Conservation (phyloP, 306 rosid species). For the Lotus japonicus region DNA sequence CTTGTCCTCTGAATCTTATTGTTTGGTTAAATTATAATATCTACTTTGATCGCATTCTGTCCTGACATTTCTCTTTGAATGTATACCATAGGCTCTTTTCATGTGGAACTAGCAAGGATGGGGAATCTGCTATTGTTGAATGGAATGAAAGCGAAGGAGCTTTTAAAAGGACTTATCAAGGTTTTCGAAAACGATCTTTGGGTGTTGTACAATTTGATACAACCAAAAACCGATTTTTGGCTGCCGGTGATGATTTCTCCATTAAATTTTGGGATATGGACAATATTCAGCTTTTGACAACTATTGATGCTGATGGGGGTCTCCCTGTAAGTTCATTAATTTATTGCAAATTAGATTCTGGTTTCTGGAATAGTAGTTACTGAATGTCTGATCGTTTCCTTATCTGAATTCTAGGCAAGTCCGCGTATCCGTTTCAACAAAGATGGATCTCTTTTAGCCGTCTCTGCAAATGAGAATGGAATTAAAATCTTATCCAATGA, state of each 20-base stretch:
- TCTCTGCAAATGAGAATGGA: slow-evolving; percentile 89
- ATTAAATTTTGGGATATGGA: slow-evolving; percentile 99
- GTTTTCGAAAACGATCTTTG: slow-evolving; percentile 71
- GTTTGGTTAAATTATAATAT: background rate
- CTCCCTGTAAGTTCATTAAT: slow-evolving; percentile 65
- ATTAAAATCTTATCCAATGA: slow-evolving; percentile 79
- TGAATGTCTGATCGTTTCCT: slow-evolving; percentile 10
- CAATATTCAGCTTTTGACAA: slow-evolving; percentile 73
- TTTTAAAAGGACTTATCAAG: slow-evolving; percentile 85
- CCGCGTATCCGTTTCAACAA: slow-evolving; percentile 97
- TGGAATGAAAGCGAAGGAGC: slow-evolving; percentile 99
- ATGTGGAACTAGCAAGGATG: slow-evolving; percentile 91
- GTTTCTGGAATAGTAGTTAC: slow-evolving; percentile 2
- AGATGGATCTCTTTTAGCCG: slow-evolving; percentile 90
- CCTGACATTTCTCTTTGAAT: background rate
- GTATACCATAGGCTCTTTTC: slow-evolving; percentile 70
- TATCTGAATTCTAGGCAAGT: slow-evolving; percentile 59
- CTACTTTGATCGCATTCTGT: background rate
- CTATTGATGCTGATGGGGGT: slow-evolving; percentile 95
- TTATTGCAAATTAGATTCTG: slow-evolving; percentile 4
- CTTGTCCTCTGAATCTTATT: slow-evolving; percentile 11
- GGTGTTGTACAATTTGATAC: slow-evolving; percentile 96
- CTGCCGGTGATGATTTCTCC: slow-evolving; percentile 95
- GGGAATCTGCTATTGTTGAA: slow-evolving; percentile 89
- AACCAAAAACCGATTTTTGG: slow-evolving; percentile 81